phyloP scores from a whole-genome alignment of 306 rosid genomes.

The Dalbergia cochinchinensis region DNA sequence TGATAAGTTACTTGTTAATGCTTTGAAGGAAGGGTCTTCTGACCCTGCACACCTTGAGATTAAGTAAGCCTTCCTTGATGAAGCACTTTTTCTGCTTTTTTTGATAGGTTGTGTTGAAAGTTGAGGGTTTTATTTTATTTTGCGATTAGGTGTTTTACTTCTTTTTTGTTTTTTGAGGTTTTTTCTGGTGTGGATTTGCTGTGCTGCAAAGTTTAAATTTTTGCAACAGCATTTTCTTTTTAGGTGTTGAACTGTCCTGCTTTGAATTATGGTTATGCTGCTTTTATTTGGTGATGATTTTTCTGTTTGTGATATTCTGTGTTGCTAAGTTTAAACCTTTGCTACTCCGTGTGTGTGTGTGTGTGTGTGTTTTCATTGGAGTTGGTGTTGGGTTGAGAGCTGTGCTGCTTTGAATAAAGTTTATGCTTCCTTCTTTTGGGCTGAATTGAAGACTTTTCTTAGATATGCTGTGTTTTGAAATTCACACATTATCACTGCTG shows the following conservation, averaged over 20 bases:
- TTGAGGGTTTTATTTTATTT: too few relatives aligned
- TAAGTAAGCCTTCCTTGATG: conserved; percentile 46
- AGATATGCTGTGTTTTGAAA: background rate
- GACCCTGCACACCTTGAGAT: conserved; percentile 74
- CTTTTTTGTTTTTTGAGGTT: too few relatives aligned
- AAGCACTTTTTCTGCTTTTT: too few relatives aligned
- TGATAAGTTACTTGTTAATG: conserved; percentile 68
- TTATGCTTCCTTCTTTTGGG: background rate
- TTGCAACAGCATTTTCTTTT: conserved; percentile 14
- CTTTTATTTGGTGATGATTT: too few relatives aligned
- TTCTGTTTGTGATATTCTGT: too few relatives aligned
- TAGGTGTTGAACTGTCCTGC: background rate
- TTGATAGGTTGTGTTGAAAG: background rate
- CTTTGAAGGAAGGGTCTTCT: conserved; percentile 61
- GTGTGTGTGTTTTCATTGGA: background rate
- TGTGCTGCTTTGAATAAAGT: background rate
- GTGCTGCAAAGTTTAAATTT: conserved; percentile 8
- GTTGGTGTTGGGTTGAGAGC: background rate
- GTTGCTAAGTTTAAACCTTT: background rate
- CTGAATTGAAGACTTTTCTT: background rate
- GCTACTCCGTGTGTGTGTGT: too few relatives aligned
- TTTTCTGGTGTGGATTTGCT: background rate
- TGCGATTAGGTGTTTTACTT: too few relatives aligned
- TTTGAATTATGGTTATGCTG: too few relatives aligned
- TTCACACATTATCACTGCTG: background rate